A percentile compares a stretch with the other conserved stretches of the same genome.
These are phyloP conservation scores for Chalaropsis thielavioides DNA, from an alignment of 2,329 filamentous ascomycete species.

Conservation along the genomic window DNA sequence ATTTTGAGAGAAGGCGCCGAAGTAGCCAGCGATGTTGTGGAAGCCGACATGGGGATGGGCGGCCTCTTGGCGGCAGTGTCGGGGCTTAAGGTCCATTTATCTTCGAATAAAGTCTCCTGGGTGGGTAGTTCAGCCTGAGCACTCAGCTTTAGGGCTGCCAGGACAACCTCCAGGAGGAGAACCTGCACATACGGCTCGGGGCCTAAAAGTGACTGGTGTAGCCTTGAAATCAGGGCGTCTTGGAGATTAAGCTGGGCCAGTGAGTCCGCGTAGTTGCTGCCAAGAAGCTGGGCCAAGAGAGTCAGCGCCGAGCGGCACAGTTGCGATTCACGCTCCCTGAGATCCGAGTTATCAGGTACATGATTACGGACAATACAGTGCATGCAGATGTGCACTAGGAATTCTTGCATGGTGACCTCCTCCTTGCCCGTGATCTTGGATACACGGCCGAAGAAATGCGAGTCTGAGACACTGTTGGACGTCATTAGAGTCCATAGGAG, in stretches of 20 bases:
- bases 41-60: neutral
- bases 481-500: slow-evolving; percentile 57
- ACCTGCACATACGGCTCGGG: slow-evolving; percentile 60
- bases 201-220: slow-evolving; percentile 45
- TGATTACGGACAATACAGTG: slow-evolving; percentile 40
- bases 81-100: neutral
- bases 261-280: slow-evolving; percentile 45
- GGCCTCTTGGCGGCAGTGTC: neutral
- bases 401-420: slow-evolving; percentile 49
- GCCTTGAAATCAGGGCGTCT: slow-evolving; percentile 51
- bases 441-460: slow-evolving; percentile 30
- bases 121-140: slow-evolving; percentile 26
- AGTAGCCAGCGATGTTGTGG: neutral
- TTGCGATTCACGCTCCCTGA: slow-evolving; percentile 42
- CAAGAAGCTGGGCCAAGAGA: slow-evolving; percentile 54
- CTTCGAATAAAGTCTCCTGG: slow-evolving; percentile 49
- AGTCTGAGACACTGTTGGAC: slow-evolving; percentile 40
- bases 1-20: slow-evolving; percentile 2
- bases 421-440: slow-evolving; percentile 34
- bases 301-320: slow-evolving; percentile 58
- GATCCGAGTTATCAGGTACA: slow-evolving; percentile 23
- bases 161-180: slow-evolving; percentile 62
- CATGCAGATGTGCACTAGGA: slow-evolving; percentile 52
- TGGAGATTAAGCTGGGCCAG: slow-evolving; percentile 55
- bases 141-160: slow-evolving; percentile 55